Conservation (phyloP, 108 stramenopile genomes). For the Aureococcus anophagefferens region DNA sequence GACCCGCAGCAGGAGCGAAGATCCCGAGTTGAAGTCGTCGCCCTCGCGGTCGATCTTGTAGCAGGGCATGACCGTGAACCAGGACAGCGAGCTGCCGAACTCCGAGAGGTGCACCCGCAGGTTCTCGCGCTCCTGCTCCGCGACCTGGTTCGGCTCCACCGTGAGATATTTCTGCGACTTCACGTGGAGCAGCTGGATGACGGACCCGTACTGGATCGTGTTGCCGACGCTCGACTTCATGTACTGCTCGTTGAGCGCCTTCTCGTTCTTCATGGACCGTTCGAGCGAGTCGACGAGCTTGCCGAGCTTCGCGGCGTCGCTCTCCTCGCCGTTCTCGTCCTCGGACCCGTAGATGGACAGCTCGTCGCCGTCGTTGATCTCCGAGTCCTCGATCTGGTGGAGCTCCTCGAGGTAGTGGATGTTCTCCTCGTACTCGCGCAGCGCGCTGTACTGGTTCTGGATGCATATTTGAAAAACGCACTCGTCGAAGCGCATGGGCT, state of each 20-base stretch:
- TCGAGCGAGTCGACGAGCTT: conserved; percentile 12
- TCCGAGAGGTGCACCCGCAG: conserved; percentile 1
- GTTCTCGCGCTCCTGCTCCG: conserved; percentile 21
- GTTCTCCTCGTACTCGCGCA: conserved; percentile 16
- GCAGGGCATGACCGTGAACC: conserved; percentile 20
- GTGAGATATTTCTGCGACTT: conserved; percentile 22
- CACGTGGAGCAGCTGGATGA: conserved; percentile 24
- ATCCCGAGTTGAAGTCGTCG: conserved; percentile 11
- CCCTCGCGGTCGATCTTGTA: conserved; percentile 29
- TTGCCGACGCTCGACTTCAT: conserved; percentile 16
- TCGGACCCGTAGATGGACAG: too few relatives aligned
- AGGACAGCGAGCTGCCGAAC: too few relatives aligned
- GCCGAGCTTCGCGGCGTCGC: too few relatives aligned
- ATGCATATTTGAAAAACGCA: conserved; percentile 16
- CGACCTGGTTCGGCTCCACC: conserved; percentile 8
- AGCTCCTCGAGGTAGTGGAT: not conserved
- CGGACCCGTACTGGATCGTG: conserved; percentile 13
- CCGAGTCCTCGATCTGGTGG: not conserved
- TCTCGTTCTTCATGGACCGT: conserved; percentile 21
- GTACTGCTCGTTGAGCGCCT: conserved; percentile 19
- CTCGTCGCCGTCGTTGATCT: not conserved
- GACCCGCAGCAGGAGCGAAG: conserved; percentile 20
- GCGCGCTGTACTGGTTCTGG: conserved; percentile 25
- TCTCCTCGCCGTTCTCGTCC: not conserved
- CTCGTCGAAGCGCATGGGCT: not conserved